Evolutionary conservation across 768 basidiomycete species (phyloP).

Genomic region (Tricholoma sp.): DNA sequence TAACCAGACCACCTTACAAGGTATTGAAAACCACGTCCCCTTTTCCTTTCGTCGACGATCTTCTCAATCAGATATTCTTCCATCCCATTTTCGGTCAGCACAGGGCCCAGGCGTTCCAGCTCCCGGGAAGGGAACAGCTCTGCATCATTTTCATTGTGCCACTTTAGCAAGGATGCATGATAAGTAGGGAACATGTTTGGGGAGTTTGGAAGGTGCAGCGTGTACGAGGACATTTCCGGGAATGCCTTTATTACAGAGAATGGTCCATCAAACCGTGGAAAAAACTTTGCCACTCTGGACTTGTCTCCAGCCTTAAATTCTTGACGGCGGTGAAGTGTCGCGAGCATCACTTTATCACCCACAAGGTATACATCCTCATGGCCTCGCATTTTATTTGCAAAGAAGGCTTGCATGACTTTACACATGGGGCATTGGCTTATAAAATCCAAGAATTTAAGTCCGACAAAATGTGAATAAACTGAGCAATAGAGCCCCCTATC

Average conservation of each 20-base stretch:
- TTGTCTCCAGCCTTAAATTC: too few species aligned
- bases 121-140: slow-evolving; percentile 23
- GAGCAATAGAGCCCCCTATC: too few species aligned
- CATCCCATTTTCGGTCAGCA: slow-evolving; percentile 18
- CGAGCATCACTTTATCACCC: too few species aligned
- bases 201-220: slow-evolving; percentile 14
- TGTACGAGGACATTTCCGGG: slow-evolving; percentile 13
- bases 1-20: slow-evolving; percentile 23
- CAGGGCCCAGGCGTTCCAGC: slow-evolving; percentile 10
- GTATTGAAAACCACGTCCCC: slow-evolving; percentile 21
- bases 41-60: slow-evolving; percentile 19
- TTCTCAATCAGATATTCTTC: slow-evolving; percentile 21
- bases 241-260: slow-evolving; percentile 16
- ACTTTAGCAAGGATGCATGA: slow-evolving; percentile 25
- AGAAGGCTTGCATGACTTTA: too few species aligned
- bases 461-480: too few species aligned
- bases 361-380: too few species aligned
- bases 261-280: slow-evolving; percentile 17
- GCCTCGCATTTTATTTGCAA: too few species aligned
- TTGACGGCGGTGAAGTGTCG: too few species aligned
- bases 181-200: slow-evolving; percentile 23
- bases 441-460: too few species aligned
- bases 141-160: slow-evolving; percentile 24
- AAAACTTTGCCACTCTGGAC: too few species aligned
- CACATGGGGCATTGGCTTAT: too few species aligned